Evolutionary conservation across 2,329 filamentous ascomycete species (phyloP).

Genomic region (Claviceps sorghi): DNA sequence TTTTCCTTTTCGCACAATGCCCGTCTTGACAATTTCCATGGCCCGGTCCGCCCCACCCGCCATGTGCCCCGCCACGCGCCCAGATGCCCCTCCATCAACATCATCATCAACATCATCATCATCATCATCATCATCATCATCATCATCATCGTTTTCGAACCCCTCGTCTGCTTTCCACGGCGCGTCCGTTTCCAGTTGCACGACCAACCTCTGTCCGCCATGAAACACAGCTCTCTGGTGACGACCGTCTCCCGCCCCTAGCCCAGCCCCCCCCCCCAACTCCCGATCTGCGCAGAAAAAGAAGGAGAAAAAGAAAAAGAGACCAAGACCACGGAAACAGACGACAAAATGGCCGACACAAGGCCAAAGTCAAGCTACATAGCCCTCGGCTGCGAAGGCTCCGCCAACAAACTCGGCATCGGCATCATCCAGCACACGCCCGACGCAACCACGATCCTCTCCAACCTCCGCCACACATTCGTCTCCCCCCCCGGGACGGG

Average conservation of each 20-base stretch:
- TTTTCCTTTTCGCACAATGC: too few relatives aligned
- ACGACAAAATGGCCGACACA: background rate
- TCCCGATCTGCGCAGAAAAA: background rate
- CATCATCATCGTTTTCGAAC: too few relatives aligned
- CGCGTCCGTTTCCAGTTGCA: background rate
- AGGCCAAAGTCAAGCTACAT: constrained; percentile 24
- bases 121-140: too few relatives aligned
- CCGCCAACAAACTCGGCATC: constrained; percentile 93
- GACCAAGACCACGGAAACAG: background rate
- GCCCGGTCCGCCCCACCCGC: background rate
- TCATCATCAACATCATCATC: too few relatives aligned
- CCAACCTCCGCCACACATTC: constrained; percentile 92
- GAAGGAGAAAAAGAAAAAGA: background rate
- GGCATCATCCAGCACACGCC: constrained; percentile 72
- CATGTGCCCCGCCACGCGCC: background rate
- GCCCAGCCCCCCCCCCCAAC: background rate
- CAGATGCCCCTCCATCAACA: too few relatives aligned
- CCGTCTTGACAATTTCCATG: background rate
- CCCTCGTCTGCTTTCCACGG: too few relatives aligned
- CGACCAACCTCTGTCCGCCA: background rate
- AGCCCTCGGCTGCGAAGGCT: constrained; percentile 62
- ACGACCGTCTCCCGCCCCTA: background rate
- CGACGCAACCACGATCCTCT: constrained; percentile 51
- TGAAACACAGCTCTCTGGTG: background rate
- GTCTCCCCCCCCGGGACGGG: constrained; percentile 81